Percentiles rank a stretch among this genome's conserved stretches.
phyloP scores from a whole-genome alignment of 1,139 yeast genomes.

The Pichia sp. region DNA sequence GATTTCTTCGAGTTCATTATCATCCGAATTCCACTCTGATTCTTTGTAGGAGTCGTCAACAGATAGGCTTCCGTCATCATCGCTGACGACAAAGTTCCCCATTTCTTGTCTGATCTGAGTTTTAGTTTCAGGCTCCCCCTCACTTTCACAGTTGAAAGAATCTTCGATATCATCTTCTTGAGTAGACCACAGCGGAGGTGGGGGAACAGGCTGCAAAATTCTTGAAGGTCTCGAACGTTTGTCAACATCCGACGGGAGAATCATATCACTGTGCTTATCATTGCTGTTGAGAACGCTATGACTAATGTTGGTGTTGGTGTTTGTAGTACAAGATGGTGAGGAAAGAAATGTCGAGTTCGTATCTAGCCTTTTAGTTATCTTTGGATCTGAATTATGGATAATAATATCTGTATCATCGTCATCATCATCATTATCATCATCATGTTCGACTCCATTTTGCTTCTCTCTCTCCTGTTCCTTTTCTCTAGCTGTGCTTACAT shows the following conservation, averaged over 20 bases:
- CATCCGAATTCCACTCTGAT: conserved; percentile 12
- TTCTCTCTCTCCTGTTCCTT: neutral
- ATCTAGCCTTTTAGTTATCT: neutral
- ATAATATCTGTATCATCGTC: conserved; percentile 11
- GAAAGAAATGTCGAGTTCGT: neutral
- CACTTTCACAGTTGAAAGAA: conserved; percentile 31
- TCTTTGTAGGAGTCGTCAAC: neutral
- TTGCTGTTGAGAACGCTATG: neutral
- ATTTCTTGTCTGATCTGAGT: conserved; percentile 7
- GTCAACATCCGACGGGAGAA: neutral
- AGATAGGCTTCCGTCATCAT: conserved; percentile 7
- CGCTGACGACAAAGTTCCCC: conserved; percentile 17
- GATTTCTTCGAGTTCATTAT: conserved; percentile 13
- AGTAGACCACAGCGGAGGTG: conserved; percentile 22
- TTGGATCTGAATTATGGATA: conserved; percentile 5
- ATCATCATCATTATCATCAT: conserved; percentile 1
- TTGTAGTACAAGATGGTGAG: conserved; percentile 2
- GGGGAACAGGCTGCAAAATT: conserved; percentile 10
- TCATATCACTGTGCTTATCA: neutral
- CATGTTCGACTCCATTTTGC: too few relatives aligned
- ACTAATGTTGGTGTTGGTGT: neutral
- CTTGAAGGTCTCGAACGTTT: conserved; percentile 1
- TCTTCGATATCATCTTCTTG: conserved; percentile 28
- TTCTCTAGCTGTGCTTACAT: neutral
- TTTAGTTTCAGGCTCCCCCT: conserved; percentile 26